These are phyloP conservation scores for Terfezia boudieri DNA, from an alignment of 495 filamentous ascomycete genomes.

Conservation along the genomic window DNA sequence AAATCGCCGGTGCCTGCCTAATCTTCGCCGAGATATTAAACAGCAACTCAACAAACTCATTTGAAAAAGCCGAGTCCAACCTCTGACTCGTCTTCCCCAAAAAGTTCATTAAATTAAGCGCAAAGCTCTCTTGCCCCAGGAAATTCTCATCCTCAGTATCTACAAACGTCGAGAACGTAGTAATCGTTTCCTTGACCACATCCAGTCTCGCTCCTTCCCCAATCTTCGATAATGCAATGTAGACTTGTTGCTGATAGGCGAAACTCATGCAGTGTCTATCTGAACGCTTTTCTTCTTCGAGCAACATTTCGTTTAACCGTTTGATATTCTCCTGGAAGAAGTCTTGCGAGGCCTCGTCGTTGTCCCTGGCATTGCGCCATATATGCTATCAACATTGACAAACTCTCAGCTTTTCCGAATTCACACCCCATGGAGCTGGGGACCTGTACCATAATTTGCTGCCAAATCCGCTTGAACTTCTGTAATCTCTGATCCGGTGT, in stretches of 20 bases:
- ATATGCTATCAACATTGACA: constrained; percentile 20
- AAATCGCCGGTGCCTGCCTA: constrained; percentile 57
- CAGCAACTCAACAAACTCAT: constrained; percentile 65
- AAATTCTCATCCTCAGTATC: constrained; percentile 92
- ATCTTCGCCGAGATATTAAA: constrained; percentile 94
- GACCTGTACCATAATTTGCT: constrained; percentile 46
- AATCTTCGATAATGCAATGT: constrained; percentile 65
- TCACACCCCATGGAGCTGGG: background rate
- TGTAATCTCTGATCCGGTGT: constrained; percentile 70
- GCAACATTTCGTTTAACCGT: constrained; percentile 53
- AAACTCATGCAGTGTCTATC: constrained; percentile 78
- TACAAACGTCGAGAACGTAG: constrained; percentile 68
- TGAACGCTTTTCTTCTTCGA: constrained; percentile 67
- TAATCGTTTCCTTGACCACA: constrained; percentile 59
- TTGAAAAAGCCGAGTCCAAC: constrained; percentile 48
- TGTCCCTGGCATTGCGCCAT: constrained; percentile 25
- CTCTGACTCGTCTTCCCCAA: constrained; percentile 41
- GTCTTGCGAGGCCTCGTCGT: constrained; percentile 28
- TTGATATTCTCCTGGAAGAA: constrained; percentile 35
- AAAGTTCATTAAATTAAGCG: constrained; percentile 59
- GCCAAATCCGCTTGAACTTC: constrained; percentile 74
- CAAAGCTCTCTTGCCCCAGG: constrained; percentile 62
- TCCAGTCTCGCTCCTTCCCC: constrained; percentile 59
- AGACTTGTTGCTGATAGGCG: constrained; percentile 63
- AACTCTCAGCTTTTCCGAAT: background rate